Base-by-base conservation (phyloP, 352 stramenopile species). In the Phytophthora fragariaefolia region DNA sequence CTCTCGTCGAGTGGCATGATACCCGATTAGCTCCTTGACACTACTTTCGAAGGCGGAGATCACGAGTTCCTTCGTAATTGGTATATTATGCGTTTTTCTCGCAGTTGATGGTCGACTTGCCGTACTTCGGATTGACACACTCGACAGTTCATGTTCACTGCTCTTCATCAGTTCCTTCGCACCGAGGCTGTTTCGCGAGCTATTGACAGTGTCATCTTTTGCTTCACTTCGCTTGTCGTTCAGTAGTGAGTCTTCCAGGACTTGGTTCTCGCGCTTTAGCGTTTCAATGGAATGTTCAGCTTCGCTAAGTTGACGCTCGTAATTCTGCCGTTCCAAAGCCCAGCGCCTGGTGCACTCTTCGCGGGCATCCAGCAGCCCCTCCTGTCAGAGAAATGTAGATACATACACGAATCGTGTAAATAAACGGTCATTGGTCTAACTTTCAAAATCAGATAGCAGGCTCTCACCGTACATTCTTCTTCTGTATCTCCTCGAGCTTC, bases 401-500 rank as follows among this genome's bases (percentile, higher is more conserved):
- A 28, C 20, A 20, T 62, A 4, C n/a, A 45, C 36, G 12, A 18
- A 17, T 13, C 38, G 17, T 20, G n/a, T 61, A 38, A 69, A 30
- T 27, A 28, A 60, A 7, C 24, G 55, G 20, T 26, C n/a, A 12
- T n/a, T n/a, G n/a, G n/a, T n/a, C 13, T 26, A 47, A 4, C 20
- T 43, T 27, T 12, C 17, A 4, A 28, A 52, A 1, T 24, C 2
- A 28, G 6, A 9, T 46, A 54, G 17, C 27, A 72, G 32, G 45
- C 32, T 63, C 68, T 72, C 56, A 74, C 65, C 80, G 68, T 86
- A 91, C 84, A 77, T 93, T 93, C 63, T 89, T 85, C 51, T 85
- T 83, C 50, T 91, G 79, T 3, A 91, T 67, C 56, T 91, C 82
- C 67, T 93, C 82, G 6, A 91, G 53, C 60, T 89, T 93, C 27